Evolutionary conservation across 1,139 yeast species (phyloP), one percentile per base, ranked within the genome.

Genomic region (Petasospora fabianii): DNA sequence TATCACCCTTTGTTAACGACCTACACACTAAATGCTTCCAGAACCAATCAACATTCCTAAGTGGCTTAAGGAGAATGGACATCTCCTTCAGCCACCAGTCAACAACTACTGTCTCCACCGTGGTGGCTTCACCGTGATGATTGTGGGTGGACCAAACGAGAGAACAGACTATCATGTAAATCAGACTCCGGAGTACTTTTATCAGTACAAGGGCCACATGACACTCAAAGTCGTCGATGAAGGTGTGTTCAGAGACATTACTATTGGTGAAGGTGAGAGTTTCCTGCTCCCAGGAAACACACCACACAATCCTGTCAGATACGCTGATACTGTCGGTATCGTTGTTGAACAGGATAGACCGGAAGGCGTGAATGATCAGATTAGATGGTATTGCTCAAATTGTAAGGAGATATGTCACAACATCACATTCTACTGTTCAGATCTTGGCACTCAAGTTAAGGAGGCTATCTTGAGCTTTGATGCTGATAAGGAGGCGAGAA

Each of bases 261-360:
- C 74, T 5, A 88, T 90, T 41, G 68, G 73, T 31, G 96, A 90
- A 56, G 96, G 96, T 12, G 96, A 86, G 53, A 82, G 95, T 22
- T 90, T 86, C 57, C 66, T 90, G 47, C 71, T 90, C 26, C 96
- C 96, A 13, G 81, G 83, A 1, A 85, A 86, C 57, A 73, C 76
- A 3, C 97, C 97, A 1, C 97, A 90, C 59, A 85, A 83, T 51
- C 97, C 97, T 1, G 92, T 86, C 14, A 69, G 97, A 51, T 90
- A 77, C 59, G 84, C 81, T 9, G 68, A 88, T 54, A 87, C 97
- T 0, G 80, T 90, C 22, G 97, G 97, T 0, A 67, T 90, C 35
- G 97, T 90, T 6, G 85, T 90, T n/a, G 97, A 90, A 56, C 96
- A 88, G 61, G 96, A 87, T 56, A 71, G 97, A 49, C 96, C 96